Evolutionary conservation across 2,329 filamentous ascomycete genomes (phyloP), one percentile per base, ranked within the genome.

Genomic region (Hypocreales sp.): DNA sequence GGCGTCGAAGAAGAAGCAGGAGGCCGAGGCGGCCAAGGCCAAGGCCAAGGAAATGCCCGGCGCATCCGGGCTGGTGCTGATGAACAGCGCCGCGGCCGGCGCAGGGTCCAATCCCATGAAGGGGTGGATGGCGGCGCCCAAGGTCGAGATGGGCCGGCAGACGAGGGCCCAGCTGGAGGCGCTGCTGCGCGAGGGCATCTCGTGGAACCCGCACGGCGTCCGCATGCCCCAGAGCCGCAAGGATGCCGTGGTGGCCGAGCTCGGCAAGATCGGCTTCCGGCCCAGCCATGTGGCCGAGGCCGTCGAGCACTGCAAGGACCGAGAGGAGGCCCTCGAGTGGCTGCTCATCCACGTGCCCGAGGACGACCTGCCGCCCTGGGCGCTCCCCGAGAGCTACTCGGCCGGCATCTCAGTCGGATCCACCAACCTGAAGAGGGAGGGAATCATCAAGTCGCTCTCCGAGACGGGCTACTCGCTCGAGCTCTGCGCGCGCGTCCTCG

Each of bases 301-400:
- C 7, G 71, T 80, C 1, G 72, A 72, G 24, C 73, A 86, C 42
- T 94, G 86, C 57, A 92, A 87, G 50, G 84, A 93, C 47, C 68
- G 79, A 17, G 86, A 94, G 47, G 90, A 98, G 53, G 77, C 83
- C 11, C 64, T 98, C 3, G 87, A 95, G 49, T 98, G 90, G 90
- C 65, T 98, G 11, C 66, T 98, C 26, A 86, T 95, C 27, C 87
- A 98, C 51, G 84, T 98, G 3, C 90, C 90, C 1, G 90, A 98
- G 47, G 90, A 98, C 46, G 90, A 95, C 43, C 58, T 95, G n/a
- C 90, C 90, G 1, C 62, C 69, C 6, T 95, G 87, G 84, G 82
- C 82, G 40, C 58, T 98, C 22, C 90, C 90, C 0, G 86, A 92
- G 52, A 80, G 76, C 34, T 98, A 98, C 48, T 75, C 80, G 8